A percentile compares a stretch with the other conserved stretches of the same genome.
Conservation (phyloP, 169 alveolate species). For the Plasmodium billcollinsi region DNA sequence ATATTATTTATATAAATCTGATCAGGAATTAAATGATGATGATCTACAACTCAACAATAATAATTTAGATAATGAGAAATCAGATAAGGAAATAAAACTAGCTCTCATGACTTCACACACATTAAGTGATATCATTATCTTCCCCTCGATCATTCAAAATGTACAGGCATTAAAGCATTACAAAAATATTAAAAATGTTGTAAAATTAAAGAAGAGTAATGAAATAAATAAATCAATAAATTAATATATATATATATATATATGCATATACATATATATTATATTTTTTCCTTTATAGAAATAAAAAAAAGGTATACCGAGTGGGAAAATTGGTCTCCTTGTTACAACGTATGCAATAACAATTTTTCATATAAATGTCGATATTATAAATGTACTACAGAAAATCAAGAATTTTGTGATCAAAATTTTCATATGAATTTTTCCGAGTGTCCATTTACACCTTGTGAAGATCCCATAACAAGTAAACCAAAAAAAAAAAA, state of each 20-base stretch:
- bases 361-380: conserved; percentile 52
- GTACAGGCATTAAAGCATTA: background rate
- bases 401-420: conserved; percentile 41
- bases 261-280: background rate
- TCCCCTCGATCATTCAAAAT: background rate
- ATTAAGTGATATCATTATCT: conserved; percentile 29
- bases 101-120: conserved; percentile 48
- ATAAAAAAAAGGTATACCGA: background rate
- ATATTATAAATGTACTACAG: conserved; percentile 24
- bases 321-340: conserved; percentile 59
- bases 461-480: conserved; percentile 14
- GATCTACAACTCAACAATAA: background rate
- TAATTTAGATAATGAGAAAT: background rate
- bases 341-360: conserved; percentile 44
- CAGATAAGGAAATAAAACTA: conserved; percentile 8
- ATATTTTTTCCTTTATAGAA: conserved; percentile 7
- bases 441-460: conserved; percentile 19
- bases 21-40: background rate
- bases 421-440: conserved; percentile 23
- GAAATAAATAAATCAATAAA: background rate
- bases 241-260: background rate
- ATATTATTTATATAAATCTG: background rate
- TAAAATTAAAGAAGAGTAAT: conserved; percentile 48
- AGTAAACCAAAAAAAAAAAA: conserved; percentile 8
- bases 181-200: conserved; percentile 48